Base-by-base conservation (phyloP, 768 basidiomycete species). In the Wakefieldia striispora region DNA sequence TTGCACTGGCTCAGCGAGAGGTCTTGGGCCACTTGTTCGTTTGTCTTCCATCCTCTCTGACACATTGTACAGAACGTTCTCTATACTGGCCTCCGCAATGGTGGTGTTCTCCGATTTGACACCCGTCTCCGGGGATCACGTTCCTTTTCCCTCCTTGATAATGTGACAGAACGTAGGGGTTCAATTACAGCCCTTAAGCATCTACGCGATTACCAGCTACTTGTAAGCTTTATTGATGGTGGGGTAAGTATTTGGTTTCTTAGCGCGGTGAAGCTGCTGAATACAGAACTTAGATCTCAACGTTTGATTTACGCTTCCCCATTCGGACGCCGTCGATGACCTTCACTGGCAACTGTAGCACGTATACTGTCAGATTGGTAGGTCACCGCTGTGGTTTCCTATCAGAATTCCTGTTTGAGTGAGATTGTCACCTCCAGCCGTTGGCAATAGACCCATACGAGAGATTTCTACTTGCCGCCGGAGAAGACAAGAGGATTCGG, bases 391-490 rank as follows among this genome's bases (percentile, higher is more conserved):
- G 11, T 40, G 13, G 7, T 38, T 41, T 27, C 23, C 16, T 45
- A n/a, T 9, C 16, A 6, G 33, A 38, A 33, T 16, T 46, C 33
- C 21, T 24, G 17, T 41, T 53, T 35, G 13, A 20, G 44, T 13
- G 16, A n/a, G n/a, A 61, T 11, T n/a, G 21, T 46, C 43, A 19
- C 36, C 38, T 40, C 23, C 57, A 90, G 88, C 86, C 86, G 6
- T 71, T 88, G 6, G 70, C 78, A 1, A 59, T 80, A 16, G 86
- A 88, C 54, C 77, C 81, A 0, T 52, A 64, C 8, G 73, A 83
- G 41, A 71, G 79, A 24, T 77, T 84, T 43, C 59, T 91, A 16
- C 87, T 87, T 50, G 83, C 83, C 9, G 84, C 84, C 0, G 87
- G 87, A 10, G 76, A 82, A 53, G 88, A 91, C 64, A 54, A 68